These are phyloP conservation scores for Gracilariopsis chorda DNA, from an alignment of 23 red algal species.

Conservation along the genomic window DNA sequence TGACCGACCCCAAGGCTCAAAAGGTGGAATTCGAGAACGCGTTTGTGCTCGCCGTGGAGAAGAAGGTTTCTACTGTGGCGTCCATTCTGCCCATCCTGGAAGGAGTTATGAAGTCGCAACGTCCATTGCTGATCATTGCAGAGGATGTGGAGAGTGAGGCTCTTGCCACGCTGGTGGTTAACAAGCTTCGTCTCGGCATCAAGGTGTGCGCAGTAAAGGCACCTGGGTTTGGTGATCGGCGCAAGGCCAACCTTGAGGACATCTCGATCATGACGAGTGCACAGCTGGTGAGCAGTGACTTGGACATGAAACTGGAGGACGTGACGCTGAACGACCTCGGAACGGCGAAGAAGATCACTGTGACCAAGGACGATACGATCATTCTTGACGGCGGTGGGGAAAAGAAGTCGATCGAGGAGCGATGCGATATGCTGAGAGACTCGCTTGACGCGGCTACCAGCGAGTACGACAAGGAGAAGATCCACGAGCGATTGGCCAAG, in stretches of 20 bases:
- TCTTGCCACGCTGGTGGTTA: conserved; percentile 96
- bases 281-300: conserved; percentile 78
- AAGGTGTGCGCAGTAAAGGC: conserved; percentile 98
- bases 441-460: conserved; percentile 73
- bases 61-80: conserved; percentile 87
- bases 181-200: conserved; percentile 96
- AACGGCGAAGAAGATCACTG: conserved; percentile 87
- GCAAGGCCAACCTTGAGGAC: conserved; percentile 93
- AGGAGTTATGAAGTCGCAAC: conserved; percentile 81
- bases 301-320: conserved; percentile 94
- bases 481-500: conserved; percentile 93
- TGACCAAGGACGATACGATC: conserved; percentile 97
- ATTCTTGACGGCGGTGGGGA: conserved; percentile 78
- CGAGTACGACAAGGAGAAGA: conserved; percentile 99
- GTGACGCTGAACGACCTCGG: conserved; percentile 76
- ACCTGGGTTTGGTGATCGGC: conserved; percentile 94
- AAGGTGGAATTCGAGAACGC: conserved; percentile 95
- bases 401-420: conserved; percentile 56
- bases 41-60: conserved; percentile 81
- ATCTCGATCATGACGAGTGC: conserved; percentile 87
- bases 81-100: conserved; percentile 91
- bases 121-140: conserved; percentile 95
- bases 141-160: conserved; percentile 99
- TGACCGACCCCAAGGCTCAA: conserved; percentile 94
- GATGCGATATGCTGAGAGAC: conserved; percentile 90